Evolutionary conservation across 1,139 yeast species (phyloP).

Genomic region (Candida mesenterica): DNA sequence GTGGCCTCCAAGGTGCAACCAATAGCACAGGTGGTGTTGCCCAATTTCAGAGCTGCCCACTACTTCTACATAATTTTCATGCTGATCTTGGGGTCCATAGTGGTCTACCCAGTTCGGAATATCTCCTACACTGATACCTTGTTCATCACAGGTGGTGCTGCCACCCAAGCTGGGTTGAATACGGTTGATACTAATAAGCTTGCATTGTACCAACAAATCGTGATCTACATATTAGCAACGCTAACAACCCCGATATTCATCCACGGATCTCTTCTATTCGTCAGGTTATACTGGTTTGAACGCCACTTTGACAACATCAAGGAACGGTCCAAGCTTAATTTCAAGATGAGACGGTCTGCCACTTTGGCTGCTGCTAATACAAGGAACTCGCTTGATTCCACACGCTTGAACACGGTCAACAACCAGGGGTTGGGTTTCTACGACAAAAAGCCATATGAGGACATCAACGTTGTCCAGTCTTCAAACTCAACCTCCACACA

Average conservation of each 20-base stretch:
- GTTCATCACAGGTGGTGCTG: constrained; percentile 70
- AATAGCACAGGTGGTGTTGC: constrained; percentile 50
- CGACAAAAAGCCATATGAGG: constrained; percentile 6
- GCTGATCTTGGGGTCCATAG: constrained; percentile 64
- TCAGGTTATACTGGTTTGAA: constrained; percentile 90
- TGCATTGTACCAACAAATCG: constrained; percentile 73
- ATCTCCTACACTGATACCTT: constrained; percentile 73
- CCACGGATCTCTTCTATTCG: constrained; percentile 72
- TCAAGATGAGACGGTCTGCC: constrained; percentile 75
- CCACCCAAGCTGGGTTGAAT: constrained; percentile 91
- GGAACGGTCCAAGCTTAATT: constrained; percentile 67
- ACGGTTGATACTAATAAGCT: constrained; percentile 66
- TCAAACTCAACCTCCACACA: constrained; percentile 18
- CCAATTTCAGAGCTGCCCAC: constrained; percentile 79
- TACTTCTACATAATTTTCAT: constrained; percentile 58
- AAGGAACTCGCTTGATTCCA: constrained; percentile 32
- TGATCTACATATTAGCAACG: constrained; percentile 56
- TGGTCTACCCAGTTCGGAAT: constrained; percentile 72
- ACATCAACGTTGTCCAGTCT: constrained; percentile 9
- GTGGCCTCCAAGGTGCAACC: constrained; percentile 37
- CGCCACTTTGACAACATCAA: constrained; percentile 82
- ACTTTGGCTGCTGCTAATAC: constrained; percentile 64
- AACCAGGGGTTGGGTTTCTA: constrained; percentile 35
- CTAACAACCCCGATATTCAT: constrained; percentile 87
- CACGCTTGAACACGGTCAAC: constrained; percentile 35